Evolutionary conservation across 345 rosid species (phyloP).

Genomic region (Arabis hirsuta): DNA sequence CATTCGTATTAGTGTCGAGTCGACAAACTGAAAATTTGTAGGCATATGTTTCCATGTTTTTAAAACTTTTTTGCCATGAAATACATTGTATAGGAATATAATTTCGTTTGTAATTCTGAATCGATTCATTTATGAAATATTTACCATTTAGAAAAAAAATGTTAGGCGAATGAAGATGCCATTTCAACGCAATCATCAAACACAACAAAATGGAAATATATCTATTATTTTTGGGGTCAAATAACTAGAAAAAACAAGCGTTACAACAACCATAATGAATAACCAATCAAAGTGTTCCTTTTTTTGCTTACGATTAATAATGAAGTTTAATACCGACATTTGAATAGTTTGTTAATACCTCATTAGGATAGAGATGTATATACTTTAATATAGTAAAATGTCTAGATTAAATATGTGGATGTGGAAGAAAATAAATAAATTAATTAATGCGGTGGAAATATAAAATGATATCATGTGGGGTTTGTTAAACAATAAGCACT

Average conservation of each 20-base stretch:
- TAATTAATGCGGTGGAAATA: constrained; percentile 31
- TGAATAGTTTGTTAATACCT: constrained; percentile 32
- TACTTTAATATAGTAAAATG: constrained; percentile 6
- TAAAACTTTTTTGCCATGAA: too few relatives aligned
- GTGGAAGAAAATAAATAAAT: constrained; percentile 32
- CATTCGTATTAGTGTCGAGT: too few relatives aligned
- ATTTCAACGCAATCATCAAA: constrained; percentile 26
- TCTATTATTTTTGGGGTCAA: constrained; percentile 1
- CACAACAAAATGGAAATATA: not conserved
- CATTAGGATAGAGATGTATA: constrained; percentile 37
- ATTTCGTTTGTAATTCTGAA: too few relatives aligned
- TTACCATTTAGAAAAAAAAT: not conserved
- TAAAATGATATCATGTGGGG: constrained; percentile 41
- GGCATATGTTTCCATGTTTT: too few relatives aligned
- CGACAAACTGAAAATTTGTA: too few relatives aligned
- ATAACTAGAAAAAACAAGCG: constrained; percentile 11
- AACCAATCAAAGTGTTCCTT: constrained; percentile 24
- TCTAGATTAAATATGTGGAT: constrained; percentile 32
- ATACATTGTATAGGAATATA: too few relatives aligned
- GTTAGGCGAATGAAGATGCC: constrained; percentile 24
- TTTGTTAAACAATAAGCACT: constrained; percentile 41
- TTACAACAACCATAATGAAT: constrained; percentile 31
- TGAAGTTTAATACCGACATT: constrained; percentile 38
- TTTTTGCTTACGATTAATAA: not conserved
- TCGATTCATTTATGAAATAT: too few relatives aligned